Evolutionary conservation across 2,329 filamentous ascomycete genomes (phyloP).

Genomic region (Alternaria viburni): DNA sequence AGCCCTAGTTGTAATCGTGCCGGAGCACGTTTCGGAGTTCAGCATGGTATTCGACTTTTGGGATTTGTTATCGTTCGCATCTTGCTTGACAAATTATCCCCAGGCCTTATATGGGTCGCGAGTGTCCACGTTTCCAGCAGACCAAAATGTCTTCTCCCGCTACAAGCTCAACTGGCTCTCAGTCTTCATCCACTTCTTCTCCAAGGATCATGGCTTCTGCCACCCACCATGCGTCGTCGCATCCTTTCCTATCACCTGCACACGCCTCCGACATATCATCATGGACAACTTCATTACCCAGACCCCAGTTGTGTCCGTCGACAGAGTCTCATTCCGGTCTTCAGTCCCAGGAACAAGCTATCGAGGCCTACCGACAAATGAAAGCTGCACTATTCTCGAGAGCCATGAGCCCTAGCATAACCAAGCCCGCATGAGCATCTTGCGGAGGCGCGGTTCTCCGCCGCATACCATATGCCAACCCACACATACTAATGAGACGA

Average conservation of each 20-base stretch:
- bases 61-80: neutral
- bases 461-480: constrained; percentile 1
- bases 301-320: constrained; percentile 17
- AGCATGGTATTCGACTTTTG: neutral
- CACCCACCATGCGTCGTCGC: constrained; percentile 21
- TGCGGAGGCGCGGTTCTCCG: neutral
- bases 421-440: constrained; percentile 1
- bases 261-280: constrained; percentile 40
- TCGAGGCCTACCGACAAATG: constrained; percentile 44
- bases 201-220: constrained; percentile 22
- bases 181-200: constrained; percentile 26
- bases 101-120: constrained; percentile 17
- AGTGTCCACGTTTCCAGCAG: neutral
- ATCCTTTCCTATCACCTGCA: constrained; percentile 36
- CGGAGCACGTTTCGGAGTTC: constrained; percentile 6
- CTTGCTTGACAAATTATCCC: constrained; percentile 26
- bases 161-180: constrained; percentile 21
- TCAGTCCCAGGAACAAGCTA: constrained; percentile 33
- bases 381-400: constrained; percentile 41
- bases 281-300: constrained; percentile 39
- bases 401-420: constrained; percentile 35
- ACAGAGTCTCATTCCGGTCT: constrained; percentile 20
- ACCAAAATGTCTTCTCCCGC: constrained; percentile 22
- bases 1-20: neutral
- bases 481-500: constrained; percentile 2